Conservation (phyloP, 2,329 filamentous ascomycete genomes). For the Macrophomina tecta region DNA sequence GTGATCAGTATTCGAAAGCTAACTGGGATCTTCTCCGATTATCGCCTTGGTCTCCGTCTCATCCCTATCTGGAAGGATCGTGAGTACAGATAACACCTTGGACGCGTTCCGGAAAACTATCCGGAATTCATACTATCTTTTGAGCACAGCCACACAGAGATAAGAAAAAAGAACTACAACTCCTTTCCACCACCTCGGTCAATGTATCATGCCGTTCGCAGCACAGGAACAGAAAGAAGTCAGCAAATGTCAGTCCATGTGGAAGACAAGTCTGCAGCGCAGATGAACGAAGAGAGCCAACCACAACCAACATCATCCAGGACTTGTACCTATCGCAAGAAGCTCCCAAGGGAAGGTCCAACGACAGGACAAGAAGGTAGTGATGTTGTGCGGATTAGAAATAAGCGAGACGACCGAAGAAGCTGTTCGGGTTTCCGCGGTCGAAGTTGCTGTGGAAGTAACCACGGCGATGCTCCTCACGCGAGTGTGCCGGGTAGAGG, state of each 20-base stretch:
- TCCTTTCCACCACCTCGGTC: not conserved
- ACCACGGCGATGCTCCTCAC: constrained; percentile 22
- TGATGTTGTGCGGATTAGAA: constrained; percentile 1
- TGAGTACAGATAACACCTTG: not conserved
- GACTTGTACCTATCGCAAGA: constrained; percentile 13
- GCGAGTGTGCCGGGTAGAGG: constrained; percentile 14
- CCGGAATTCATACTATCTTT: not conserved
- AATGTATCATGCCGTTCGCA: not conserved
- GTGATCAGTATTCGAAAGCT: not conserved
- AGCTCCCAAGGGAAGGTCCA: constrained; percentile 8
- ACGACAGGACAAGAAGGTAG: constrained; percentile 21
- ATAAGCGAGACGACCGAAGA: not conserved
- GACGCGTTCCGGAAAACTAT: no score
- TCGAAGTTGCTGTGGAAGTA: constrained; percentile 19
- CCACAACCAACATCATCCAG: constrained; percentile 18
- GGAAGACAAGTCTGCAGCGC: not conserved
- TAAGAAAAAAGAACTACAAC: not conserved
- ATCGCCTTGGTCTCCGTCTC: not conserved
- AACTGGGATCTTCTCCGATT: not conserved
- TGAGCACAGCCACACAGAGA: not conserved
- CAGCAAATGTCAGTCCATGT: not conserved
- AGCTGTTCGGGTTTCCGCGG: constrained; percentile 24
- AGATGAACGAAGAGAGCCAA: not conserved
- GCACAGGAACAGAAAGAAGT: not conserved
- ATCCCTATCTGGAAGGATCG: not conserved